Base-by-base conservation (phyloP, 75 land plant species). In the Chamaecyparis obtusa region DNA sequence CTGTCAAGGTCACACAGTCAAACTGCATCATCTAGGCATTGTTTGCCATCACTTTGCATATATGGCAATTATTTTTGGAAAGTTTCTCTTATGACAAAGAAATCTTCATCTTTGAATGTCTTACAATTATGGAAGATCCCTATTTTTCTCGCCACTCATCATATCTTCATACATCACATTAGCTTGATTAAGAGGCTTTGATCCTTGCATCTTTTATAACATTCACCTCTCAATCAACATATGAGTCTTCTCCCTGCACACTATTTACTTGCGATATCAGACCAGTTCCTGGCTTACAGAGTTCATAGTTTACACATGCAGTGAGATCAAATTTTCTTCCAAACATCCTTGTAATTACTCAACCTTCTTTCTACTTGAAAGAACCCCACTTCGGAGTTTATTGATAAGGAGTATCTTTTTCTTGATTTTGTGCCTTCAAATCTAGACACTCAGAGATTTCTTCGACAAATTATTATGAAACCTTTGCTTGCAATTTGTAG, bases 151-250 rank as follows among this genome's bases (percentile, higher is more conserved):
- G n/a, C n/a, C n/a, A n/a, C n/a, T n/a, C n/a, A n/a, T n/a, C n/a
- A n/a, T n/a, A n/a, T n/a, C n/a, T n/a, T n/a, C n/a, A n/a, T n/a
- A n/a, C n/a, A n/a, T n/a, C n/a, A n/a, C n/a, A n/a, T n/a, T n/a
- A n/a, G n/a, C n/a, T n/a, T n/a, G n/a, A n/a, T n/a, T n/a, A n/a
- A n/a, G n/a, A n/a, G n/a, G n/a, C n/a, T n/a, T n/a, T n/a, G n/a
- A n/a, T n/a, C n/a, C n/a, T n/a, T n/a, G n/a, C n/a, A n/a, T n/a
- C n/a, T n/a, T n/a, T n/a, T n/a, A 43, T 88, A 92, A 64, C 99
- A 98, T 94, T 95, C 94, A 95, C 19, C 97, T 94, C 87, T 98
- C 99, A 90, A 97, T 87, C 30, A 98, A 89, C 94, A 91, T 91
- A 72, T 92, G 94, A 87, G n/a, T 95, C 97, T 88, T 98, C 99